Percentiles rank a stretch among this genome's conserved stretches.
Evolutionary conservation across 768 basidiomycete genomes (phyloP).

Genomic region (Cyclocybe aegerita): DNA sequence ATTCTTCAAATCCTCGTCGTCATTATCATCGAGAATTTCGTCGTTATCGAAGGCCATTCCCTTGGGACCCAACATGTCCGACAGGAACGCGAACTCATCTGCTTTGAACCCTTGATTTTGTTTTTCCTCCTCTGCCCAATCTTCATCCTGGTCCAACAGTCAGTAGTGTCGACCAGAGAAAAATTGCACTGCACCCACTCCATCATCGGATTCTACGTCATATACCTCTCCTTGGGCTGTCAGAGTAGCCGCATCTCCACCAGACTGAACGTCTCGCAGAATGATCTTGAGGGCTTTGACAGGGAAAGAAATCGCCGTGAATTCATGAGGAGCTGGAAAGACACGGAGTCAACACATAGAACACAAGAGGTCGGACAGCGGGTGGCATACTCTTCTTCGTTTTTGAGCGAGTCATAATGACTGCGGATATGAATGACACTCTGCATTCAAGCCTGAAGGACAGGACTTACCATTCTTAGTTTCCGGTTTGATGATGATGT

Average conservation of each 20-base stretch:
- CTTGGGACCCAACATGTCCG: conserved; percentile 77
- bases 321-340: conserved; percentile 77
- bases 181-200: conserved; percentile 35
- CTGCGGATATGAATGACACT: conserved; percentile 41
- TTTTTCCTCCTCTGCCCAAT: conserved; percentile 92
- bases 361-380: conserved; percentile 24
- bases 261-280: conserved; percentile 78
- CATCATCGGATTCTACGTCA: conserved; percentile 76
- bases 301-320: conserved; percentile 83
- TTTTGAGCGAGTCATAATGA: conserved; percentile 95
- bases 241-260: conserved; percentile 71
- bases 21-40: conserved; percentile 67
- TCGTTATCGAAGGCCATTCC: conserved; percentile 78
- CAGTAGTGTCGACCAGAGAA: not conserved
- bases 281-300: conserved; percentile 91
- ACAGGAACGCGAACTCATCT: conserved; percentile 82
- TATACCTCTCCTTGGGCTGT: conserved; percentile 50
- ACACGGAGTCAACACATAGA: conserved; percentile 30
- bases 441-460: conserved; percentile 8
- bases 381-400: conserved; percentile 68
- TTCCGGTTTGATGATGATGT: conserved; percentile 80
- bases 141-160: conserved; percentile 61
- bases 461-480: conserved; percentile 75
- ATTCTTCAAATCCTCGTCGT: conserved; percentile 85
- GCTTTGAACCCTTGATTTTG: conserved; percentile 56